A percentile compares a stretch with the other conserved stretches of the same genome.
phyloP scores from a whole-genome alignment of 495 filamentous ascomycete genomes.

The Aspergillus cavernicola region DNA sequence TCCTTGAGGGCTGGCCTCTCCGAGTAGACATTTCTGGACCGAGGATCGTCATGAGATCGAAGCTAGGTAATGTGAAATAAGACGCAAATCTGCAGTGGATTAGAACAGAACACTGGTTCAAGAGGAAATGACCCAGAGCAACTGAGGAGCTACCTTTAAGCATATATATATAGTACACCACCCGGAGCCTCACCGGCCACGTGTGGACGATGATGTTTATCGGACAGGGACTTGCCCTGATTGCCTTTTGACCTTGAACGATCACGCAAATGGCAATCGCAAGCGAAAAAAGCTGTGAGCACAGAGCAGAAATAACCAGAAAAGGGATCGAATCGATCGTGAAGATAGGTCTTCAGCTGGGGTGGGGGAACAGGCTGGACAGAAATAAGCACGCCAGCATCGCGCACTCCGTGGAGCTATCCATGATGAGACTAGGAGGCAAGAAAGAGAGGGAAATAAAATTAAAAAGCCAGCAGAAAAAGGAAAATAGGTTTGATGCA shows the following conservation, averaged over 20 bases:
- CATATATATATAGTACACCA: constrained; percentile 8
- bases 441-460: constrained; percentile 5
- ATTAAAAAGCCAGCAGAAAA: constrained; percentile 7
- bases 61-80: constrained; percentile 2
- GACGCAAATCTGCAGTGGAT: not conserved
- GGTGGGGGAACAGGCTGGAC: constrained; percentile 7
- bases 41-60: constrained; percentile 32
- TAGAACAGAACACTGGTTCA: constrained; percentile 1
- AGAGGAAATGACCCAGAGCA: not conserved
- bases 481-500: not conserved
- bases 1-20: constrained; percentile 31
- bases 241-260: constrained; percentile 2
- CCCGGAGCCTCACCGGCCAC: constrained; percentile 6
- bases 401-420: constrained; percentile 13
- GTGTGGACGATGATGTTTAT: constrained; percentile 2
- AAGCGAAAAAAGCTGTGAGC: constrained; percentile 7
- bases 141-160: constrained; percentile 1
- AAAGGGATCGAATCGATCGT: constrained; percentile 1
- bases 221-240: not conserved
- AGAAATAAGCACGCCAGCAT: constrained; percentile 16
- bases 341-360: constrained; percentile 13
- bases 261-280: constrained; percentile 8
- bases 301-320: not conserved
- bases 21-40: constrained; percentile 37
- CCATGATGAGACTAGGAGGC: constrained; percentile 12